A percentile compares a stretch with the other conserved stretches of the same genome.
Evolutionary conservation across 371 early-diverging fungal genomes (phyloP).

Genomic region (Apophysomyces variabilis): DNA sequence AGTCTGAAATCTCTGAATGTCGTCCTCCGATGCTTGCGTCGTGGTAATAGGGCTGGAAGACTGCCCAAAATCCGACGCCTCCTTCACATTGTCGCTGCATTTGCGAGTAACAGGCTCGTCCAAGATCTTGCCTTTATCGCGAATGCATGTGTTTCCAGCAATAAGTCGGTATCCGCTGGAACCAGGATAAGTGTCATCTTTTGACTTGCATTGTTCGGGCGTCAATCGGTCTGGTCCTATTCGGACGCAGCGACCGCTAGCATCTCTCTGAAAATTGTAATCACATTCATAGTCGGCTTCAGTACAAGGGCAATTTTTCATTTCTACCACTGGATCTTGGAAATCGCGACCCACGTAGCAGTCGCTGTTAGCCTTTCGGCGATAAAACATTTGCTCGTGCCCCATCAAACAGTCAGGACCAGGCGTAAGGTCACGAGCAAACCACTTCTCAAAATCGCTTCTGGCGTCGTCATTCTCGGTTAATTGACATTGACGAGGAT

Average conservation of each 20-base stretch:
- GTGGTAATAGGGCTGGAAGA: not conserved
- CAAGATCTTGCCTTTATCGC: conserved; percentile 53
- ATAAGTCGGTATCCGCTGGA: conserved; percentile 90
- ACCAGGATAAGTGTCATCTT: conserved; percentile 71
- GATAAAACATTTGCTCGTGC: conserved; percentile 71
- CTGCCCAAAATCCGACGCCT: not conserved
- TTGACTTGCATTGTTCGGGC: conserved; percentile 57
- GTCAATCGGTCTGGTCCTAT: conserved; percentile 59
- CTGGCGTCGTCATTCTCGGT: conserved; percentile 51
- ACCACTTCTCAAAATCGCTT: conserved; percentile 85
- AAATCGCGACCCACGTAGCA: conserved; percentile 81
- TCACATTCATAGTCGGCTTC: conserved; percentile 93
- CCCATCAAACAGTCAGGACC: conserved; percentile 90
- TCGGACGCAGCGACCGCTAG: conserved; percentile 60
- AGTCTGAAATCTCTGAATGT: conserved; percentile 41
- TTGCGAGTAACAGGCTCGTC: conserved; percentile 67
- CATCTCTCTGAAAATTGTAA: conserved; percentile 71
- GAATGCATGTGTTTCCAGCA: conserved; percentile 77
- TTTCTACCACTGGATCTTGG: conserved; percentile 55
- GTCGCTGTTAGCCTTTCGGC: conserved; percentile 76
- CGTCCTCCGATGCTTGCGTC: conserved; percentile 40
- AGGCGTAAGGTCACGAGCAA: conserved; percentile 60
- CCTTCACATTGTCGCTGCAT: conserved; percentile 55
- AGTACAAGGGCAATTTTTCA: conserved; percentile 77
- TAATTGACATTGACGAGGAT: conserved; percentile 69